phyloP scores from a whole-genome alignment of 1,139 yeast species.

The Geotrichum aggregatum region DNA sequence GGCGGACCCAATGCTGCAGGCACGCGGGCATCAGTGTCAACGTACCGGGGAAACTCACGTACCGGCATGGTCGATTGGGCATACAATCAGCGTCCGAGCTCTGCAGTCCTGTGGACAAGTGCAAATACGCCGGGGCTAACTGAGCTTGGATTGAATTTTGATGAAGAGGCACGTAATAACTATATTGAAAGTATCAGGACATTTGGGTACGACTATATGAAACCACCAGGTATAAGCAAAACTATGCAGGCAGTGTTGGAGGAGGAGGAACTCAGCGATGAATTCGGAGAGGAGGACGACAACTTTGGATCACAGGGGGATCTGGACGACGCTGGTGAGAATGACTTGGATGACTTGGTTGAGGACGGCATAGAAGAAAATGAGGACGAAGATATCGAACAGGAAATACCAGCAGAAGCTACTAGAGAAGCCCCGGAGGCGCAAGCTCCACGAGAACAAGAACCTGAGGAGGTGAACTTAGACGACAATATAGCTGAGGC shows the following conservation, averaged over 20 bases:
- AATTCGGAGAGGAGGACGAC: conserved; percentile 25
- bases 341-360: conserved; percentile 5
- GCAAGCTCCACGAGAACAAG: conserved; percentile 3
- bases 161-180: conserved; percentile 11
- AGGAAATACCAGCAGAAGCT: neutral
- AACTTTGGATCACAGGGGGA: conserved; percentile 24
- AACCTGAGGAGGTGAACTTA: conserved; percentile 3
- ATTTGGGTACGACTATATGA: conserved; percentile 28
- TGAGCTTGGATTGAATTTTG: conserved; percentile 1
- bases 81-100: conserved; percentile 2
- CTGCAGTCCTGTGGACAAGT: conserved; percentile 8
- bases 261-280: conserved; percentile 28
- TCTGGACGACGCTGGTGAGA: conserved; percentile 5
- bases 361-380: conserved; percentile 4
- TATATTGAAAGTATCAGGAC: conserved; percentile 27
- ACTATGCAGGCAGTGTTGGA: conserved; percentile 29
- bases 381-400: conserved; percentile 8
- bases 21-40: neutral
- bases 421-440: conserved; percentile 8
- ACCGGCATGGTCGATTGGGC: conserved; percentile 11
- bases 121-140: conserved; percentile 5
- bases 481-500: conserved; percentile 9
- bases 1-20: conserved; percentile 3
- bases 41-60: conserved; percentile 2
- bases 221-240: conserved; percentile 28